Evolutionary conservation across 768 basidiomycete species (phyloP), one percentile per base, ranked within the genome.

Genomic region (Leccinum fibrillosum): DNA sequence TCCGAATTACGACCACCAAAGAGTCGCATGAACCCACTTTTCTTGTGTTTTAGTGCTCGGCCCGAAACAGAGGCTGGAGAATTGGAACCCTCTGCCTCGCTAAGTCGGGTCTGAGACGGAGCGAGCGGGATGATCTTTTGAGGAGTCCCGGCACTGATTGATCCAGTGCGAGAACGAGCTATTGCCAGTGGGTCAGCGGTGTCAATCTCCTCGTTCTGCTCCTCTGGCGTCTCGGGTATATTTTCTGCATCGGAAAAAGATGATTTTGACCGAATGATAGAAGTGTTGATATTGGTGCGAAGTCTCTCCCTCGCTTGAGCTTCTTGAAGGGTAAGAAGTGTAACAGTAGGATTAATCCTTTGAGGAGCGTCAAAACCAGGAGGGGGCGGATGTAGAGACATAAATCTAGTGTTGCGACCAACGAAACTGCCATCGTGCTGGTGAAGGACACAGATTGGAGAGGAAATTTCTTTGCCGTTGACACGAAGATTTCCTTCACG

Each of bases 21-120:
- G 11, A 93, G 73, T 52, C 87, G 78, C 86, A 92, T 82, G 67
- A 93, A 90, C 3, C 82, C 90, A 61, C 90, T 92, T 70, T 88
- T 92, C 77, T 88, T 91, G 59, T 87, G 86, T 64, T 82, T 89
- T 52, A 92, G 69, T 2, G 73, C 62, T 64, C 83, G 87, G 10
- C 75, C 75, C 26, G 75, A 66, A 51, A 68, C 23, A 13, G 50
- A 37, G 60, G 37, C 55, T 61, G 45, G 53, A 39, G 63, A 53
- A 44, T 57, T 23, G 2, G 74, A 68, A 34, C 81, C 83, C 5
- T 79, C 80, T 39, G 73, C 69, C 55, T 83, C 81, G n/a, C 67
- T 61, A 58, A 75, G 78, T 13, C 73, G 77, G 26, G 60, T 28
- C 51, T 65, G 61, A 59, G 62, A 77, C 12, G 82, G 61, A 19